These are phyloP conservation scores for Colletotrichum liriopes DNA, from an alignment of 2,329 filamentous ascomycete genomes.

Conservation along the genomic window DNA sequence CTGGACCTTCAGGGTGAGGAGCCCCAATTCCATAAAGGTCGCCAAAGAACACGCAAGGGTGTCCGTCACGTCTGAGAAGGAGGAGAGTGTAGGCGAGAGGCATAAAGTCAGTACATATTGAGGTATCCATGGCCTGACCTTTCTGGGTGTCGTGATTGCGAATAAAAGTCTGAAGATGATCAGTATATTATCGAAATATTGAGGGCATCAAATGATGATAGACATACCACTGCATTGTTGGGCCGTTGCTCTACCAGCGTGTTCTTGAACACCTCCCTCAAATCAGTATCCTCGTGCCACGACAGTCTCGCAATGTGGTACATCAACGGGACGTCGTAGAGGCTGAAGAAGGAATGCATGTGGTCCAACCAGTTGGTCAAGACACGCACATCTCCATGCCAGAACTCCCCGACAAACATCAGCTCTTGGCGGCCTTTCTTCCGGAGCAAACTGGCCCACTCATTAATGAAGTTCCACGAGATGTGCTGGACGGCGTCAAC, in stretches of 20 bases:
- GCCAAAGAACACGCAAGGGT: conserved; percentile 40
- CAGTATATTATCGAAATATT: neutral
- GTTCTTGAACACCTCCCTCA: conserved; percentile 34
- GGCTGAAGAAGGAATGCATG: conserved; percentile 38
- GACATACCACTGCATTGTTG: conserved; percentile 36
- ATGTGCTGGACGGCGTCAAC: conserved; percentile 42
- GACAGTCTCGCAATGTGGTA: conserved; percentile 35
- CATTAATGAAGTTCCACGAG: conserved; percentile 40
- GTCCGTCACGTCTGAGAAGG: conserved; percentile 33
- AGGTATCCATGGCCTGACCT: conserved; percentile 39
- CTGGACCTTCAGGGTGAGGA: conserved; percentile 15
- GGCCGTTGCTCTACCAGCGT: conserved; percentile 34
- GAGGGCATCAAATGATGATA: too few species aligned
- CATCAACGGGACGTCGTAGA: conserved; percentile 40
- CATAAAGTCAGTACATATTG: conserved; percentile 29
- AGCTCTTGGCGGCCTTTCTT: conserved; percentile 27
- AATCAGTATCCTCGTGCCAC: conserved; percentile 29
- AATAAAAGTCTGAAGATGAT: conserved; percentile 28
- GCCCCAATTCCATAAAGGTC: conserved; percentile 33
- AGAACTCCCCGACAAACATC: conserved; percentile 38
- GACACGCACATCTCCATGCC: conserved; percentile 38
- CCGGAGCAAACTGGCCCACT: conserved; percentile 30
- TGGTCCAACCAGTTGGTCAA: conserved; percentile 35
- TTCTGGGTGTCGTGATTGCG: conserved; percentile 40
- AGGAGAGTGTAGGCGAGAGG: conserved; percentile 32